These are phyloP conservation scores for Aspergillus ostianus DNA, from an alignment of 495 filamentous ascomycete species.

Conservation along the genomic window DNA sequence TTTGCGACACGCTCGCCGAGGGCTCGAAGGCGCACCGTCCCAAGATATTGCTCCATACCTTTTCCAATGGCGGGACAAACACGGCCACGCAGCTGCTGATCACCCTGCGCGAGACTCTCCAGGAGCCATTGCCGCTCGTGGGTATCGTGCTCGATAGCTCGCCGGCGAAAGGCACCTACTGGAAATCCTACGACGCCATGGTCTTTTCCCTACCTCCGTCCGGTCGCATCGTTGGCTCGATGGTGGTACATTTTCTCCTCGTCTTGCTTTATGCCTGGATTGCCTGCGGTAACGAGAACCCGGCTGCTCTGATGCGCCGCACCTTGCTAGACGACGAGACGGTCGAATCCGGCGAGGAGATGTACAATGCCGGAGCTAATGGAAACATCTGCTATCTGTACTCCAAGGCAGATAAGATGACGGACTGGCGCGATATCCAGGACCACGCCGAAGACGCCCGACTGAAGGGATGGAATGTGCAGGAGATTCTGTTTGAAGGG, in stretches of 20 bases:
- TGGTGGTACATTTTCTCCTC: constrained; percentile 6
- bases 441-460: constrained; percentile 4
- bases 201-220: constrained; percentile 7
- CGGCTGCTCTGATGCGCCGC: constrained; percentile 7
- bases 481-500: constrained; percentile 5
- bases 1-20: constrained; percentile 3
- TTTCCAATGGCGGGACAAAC: constrained; percentile 8
- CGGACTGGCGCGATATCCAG: constrained; percentile 6
- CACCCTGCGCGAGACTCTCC: constrained; percentile 2
- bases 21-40: neutral
- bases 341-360: neutral
- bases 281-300: constrained; percentile 8
- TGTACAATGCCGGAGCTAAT: too few species aligned
- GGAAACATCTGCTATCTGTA: constrained; percentile 3
- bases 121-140: constrained; percentile 2
- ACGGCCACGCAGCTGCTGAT: constrained; percentile 10
- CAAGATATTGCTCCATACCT: constrained; percentile 4
- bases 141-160: constrained; percentile 6
- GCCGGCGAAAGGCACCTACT: constrained; percentile 5
- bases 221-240: neutral
- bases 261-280: constrained; percentile 6
- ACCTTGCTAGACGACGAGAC: constrained; percentile 6
- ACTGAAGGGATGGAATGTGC: constrained; percentile 5
- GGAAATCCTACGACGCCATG: constrained; percentile 10
- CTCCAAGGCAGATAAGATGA: constrained; percentile 4